phyloP scores from a whole-genome alignment of 257 asterid genomes.

The Solanum paucissectum region DNA sequence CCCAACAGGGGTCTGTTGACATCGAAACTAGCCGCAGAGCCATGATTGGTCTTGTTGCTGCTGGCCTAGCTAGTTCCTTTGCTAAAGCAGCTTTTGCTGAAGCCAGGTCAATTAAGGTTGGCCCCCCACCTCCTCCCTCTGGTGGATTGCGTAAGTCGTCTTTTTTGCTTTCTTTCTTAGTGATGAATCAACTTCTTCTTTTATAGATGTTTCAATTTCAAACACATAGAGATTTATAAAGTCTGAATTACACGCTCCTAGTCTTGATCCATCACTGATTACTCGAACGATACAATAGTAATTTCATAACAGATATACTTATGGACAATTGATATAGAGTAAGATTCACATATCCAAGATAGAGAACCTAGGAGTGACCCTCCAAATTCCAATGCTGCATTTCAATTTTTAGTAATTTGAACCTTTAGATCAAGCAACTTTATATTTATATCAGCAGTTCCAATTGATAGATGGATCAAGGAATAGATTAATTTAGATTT shows the following conservation, averaged over 20 bases:
- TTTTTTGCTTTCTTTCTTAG: not conserved
- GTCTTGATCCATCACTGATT: not conserved
- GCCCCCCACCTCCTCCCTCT: conserved; percentile 83
- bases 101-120: conserved; percentile 70
- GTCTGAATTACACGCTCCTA: not conserved
- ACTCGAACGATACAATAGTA: not conserved
- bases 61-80: conserved; percentile 64
- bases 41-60: conserved; percentile 64
- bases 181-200: not conserved
- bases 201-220: not conserved
- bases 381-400: not conserved
- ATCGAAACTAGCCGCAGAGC: conserved; percentile 76
- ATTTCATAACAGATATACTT: not conserved
- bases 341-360: not conserved
- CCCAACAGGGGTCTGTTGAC: conserved; percentile 52
- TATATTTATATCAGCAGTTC: not conserved
- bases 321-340: not conserved
- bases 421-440: not conserved
- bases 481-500: not conserved
- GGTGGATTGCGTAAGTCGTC: conserved; percentile 85
- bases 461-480: not conserved
- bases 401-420: not conserved
- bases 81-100: conserved; percentile 78
- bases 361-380: not conserved
- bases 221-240: not conserved